These are phyloP conservation scores for Nigrograna mackinnonii DNA, from an alignment of 2,329 filamentous ascomycete species.

Conservation along the genomic window DNA sequence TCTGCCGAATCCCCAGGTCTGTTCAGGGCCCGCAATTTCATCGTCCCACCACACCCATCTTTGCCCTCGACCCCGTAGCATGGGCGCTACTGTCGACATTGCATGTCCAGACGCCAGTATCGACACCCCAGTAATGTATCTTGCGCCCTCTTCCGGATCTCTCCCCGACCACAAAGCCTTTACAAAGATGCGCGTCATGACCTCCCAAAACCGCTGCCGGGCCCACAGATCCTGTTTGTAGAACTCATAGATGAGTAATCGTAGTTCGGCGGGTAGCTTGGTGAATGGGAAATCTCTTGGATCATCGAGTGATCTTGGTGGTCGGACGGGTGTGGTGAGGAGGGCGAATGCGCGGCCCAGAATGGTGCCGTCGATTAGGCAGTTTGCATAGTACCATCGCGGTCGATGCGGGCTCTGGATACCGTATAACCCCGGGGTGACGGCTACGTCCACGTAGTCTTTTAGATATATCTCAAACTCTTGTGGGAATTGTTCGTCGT, in stretches of 20 bases:
- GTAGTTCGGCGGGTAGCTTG: constrained; percentile 8
- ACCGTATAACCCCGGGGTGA: constrained; percentile 6
- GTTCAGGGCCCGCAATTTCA: constrained; percentile 2
- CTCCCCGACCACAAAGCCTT: constrained; percentile 11
- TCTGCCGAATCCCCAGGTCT: constrained; percentile 6
- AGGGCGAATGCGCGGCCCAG: constrained; percentile 11
- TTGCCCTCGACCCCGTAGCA: constrained; percentile 4
- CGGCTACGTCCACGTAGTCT: constrained; percentile 3
- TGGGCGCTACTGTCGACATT: not conserved
- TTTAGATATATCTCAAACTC: constrained; percentile 6
- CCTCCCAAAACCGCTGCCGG: constrained; percentile 7
- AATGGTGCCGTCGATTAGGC: constrained; percentile 9
- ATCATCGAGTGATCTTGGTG: constrained; percentile 2
- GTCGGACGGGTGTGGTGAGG: constrained; percentile 8
- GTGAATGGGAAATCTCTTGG: constrained; percentile 7
- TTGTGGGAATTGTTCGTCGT: constrained; percentile 1
- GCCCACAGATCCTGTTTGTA: constrained; percentile 6
- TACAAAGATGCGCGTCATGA: constrained; percentile 11
- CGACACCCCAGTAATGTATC: constrained; percentile 7
- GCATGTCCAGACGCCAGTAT: constrained; percentile 8
- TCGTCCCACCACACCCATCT: constrained; percentile 10
- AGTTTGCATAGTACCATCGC: constrained; percentile 16
- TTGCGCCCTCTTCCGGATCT: constrained; percentile 9
- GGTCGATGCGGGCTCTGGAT: constrained; percentile 3
- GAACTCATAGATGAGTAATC: constrained; percentile 10